phyloP scores from a whole-genome alignment of 495 filamentous ascomycete species.

The Podospora sp. region DNA sequence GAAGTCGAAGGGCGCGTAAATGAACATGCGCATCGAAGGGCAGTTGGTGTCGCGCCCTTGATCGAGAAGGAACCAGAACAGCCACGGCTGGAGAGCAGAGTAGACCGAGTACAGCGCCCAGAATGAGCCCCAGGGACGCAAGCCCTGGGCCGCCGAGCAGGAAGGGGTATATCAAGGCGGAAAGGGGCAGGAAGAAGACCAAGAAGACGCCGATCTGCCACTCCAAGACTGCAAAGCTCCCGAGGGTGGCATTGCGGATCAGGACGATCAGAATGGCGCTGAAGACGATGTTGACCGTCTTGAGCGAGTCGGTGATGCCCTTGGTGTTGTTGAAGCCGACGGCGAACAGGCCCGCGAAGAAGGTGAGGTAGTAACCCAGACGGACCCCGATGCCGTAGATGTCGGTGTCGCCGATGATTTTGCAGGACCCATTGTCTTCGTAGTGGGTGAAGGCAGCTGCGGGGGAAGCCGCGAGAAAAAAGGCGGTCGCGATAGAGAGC shows the following conservation, averaged over 20 bases:
- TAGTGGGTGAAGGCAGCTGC: neutral
- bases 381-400: constrained; percentile 22
- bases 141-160: neutral
- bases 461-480: neutral
- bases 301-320: constrained; percentile 10
- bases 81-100: constrained; percentile 14
- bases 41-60: neutral
- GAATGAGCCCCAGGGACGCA: neutral
- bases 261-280: constrained; percentile 16
- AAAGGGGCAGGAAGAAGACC: neutral
- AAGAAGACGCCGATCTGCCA: constrained; percentile 6
- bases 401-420: constrained; percentile 18
- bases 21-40: neutral
- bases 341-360: neutral
- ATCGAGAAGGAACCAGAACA: constrained; percentile 6
- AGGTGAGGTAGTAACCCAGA: constrained; percentile 18
- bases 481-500: too few species aligned
- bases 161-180: constrained; percentile 3
- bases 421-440: neutral
- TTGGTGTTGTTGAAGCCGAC: neutral
- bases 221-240: constrained; percentile 15
- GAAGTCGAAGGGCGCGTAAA: constrained; percentile 11
- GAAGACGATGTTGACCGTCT: constrained; percentile 17
- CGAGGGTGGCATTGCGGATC: constrained; percentile 11
- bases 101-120: neutral